These are phyloP conservation scores for Saturnispora bothae DNA, from an alignment of 805 yeast genomes.

Conservation along the genomic window DNA sequence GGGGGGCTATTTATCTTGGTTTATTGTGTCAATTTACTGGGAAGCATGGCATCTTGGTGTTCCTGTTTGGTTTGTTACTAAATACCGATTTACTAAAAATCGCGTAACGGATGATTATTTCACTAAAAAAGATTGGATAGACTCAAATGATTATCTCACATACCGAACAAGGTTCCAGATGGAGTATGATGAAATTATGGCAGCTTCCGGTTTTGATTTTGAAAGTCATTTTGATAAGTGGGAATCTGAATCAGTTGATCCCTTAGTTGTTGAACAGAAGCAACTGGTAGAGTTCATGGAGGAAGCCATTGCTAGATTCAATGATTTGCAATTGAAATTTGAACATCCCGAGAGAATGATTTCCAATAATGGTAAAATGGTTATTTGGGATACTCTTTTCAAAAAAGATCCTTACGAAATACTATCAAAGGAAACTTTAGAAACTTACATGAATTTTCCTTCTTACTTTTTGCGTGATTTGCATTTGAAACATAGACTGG, in stretches of 20 bases:
- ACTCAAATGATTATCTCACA: neutral
- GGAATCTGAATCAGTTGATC: neutral
- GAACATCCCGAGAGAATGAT: slow-evolving; percentile 16
- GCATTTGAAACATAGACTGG: slow-evolving; percentile 35
- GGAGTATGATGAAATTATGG: slow-evolving; percentile 10
- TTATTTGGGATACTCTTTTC: slow-evolving; percentile 17
- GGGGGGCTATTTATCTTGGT: neutral
- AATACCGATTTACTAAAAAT: neutral
- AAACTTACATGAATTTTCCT: slow-evolving; percentile 19
- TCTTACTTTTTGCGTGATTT: slow-evolving; percentile 35
- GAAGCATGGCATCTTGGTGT: slow-evolving; percentile 3
- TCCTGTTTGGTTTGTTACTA: slow-evolving; percentile 11
- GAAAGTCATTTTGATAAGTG: slow-evolving; percentile 5
- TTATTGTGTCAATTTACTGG: slow-evolving; percentile 1
- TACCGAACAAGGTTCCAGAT: slow-evolving; percentile 4
- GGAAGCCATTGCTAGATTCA: slow-evolving; percentile 10
- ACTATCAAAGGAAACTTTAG: slow-evolving; percentile 7
- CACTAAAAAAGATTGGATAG: neutral
- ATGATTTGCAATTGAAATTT: slow-evolving; percentile 8
- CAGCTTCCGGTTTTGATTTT: slow-evolving; percentile 8
- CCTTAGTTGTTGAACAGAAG: neutral
- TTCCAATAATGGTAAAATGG: slow-evolving; percentile 16
- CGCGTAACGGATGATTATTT: slow-evolving; percentile 2
- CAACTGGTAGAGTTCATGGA: slow-evolving; percentile 10
- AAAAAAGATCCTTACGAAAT: slow-evolving; percentile 14